phyloP scores from a whole-genome alignment of 495 filamentous ascomycete genomes.

The Podospora australis region DNA sequence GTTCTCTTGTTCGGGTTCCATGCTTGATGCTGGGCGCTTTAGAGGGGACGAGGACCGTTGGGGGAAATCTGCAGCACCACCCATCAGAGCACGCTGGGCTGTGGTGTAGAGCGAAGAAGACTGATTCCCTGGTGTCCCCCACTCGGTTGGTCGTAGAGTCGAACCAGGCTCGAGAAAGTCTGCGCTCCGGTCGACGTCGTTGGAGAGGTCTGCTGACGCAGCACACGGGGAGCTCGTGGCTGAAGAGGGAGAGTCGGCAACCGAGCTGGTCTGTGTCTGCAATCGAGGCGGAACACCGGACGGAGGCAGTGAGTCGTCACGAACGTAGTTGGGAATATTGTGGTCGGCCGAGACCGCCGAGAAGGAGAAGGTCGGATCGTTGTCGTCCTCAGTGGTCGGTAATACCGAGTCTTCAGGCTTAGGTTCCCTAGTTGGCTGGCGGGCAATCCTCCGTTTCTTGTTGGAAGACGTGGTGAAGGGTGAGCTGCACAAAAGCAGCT shows the following conservation, averaged over 20 bases:
- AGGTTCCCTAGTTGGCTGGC: slow-evolving; percentile 39
- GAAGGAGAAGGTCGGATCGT: slow-evolving; percentile 34
- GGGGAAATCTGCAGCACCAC: slow-evolving; percentile 43
- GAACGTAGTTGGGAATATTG: slow-evolving; percentile 51
- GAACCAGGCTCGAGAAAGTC: slow-evolving; percentile 35
- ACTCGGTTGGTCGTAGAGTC: slow-evolving; percentile 15
- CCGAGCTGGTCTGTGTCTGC: slow-evolving; percentile 41
- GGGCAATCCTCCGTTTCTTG: slow-evolving; percentile 83
- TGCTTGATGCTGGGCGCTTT: slow-evolving; percentile 49
- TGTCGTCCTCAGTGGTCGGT: slow-evolving; percentile 44
- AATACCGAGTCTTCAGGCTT: slow-evolving; percentile 38
- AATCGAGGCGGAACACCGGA: slow-evolving; percentile 44
- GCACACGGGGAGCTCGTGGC: slow-evolving; percentile 62
- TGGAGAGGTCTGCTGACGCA: slow-evolving; percentile 64
- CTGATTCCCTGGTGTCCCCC: slow-evolving; percentile 22
- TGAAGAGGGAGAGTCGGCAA: slow-evolving; percentile 48
- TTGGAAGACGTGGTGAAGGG: slow-evolving; percentile 80
- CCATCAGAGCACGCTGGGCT: slow-evolving; percentile 45
- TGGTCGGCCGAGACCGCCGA: slow-evolving; percentile 28
- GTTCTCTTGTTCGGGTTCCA: slow-evolving; percentile 37
- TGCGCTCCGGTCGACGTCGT: slow-evolving; percentile 55
- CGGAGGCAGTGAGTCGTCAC: slow-evolving; percentile 49
- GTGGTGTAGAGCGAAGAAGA: slow-evolving; percentile 35
- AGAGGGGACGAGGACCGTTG: slow-evolving; percentile 50
- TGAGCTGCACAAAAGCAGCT: slow-evolving; percentile 62